Evolutionary conservation across 176 grass and related monocot genomes (phyloP).

Genomic region (Triticum dicoccoides): DNA sequence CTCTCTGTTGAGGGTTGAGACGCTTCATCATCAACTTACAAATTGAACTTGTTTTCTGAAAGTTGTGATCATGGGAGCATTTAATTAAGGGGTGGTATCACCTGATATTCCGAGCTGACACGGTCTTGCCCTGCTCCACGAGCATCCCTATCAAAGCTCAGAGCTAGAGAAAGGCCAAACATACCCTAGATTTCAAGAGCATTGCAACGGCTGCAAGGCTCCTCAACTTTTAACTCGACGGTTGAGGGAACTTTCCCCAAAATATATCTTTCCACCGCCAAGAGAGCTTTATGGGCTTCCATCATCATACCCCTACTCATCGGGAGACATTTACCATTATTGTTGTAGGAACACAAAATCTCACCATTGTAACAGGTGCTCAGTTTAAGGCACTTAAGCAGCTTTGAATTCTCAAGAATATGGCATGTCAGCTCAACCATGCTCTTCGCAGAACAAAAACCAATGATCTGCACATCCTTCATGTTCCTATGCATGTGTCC

Average conservation of each 20-base stretch:
- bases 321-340: neutral
- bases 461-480: neutral
- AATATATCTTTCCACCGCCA: neutral
- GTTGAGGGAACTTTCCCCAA: neutral
- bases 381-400: neutral
- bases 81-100: neutral
- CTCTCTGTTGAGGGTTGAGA: too few relatives aligned
- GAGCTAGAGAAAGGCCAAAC: neutral
- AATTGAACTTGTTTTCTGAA: too few relatives aligned
- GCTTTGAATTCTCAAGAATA: neutral
- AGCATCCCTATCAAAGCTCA: too few relatives aligned
- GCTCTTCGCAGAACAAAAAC: neutral
- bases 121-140: neutral
- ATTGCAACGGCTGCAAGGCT: neutral
- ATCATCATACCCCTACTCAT: neutral
- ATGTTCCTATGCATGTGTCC: neutral
- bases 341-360: neutral
- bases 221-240: neutral
- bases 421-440: conserved; percentile 8
- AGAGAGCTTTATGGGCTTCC: neutral
- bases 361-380: neutral
- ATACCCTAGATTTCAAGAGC: neutral
- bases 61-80: too few relatives aligned
- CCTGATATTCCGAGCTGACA: neutral
- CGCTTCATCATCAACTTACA: too few relatives aligned